phyloP scores from a whole-genome alignment of 225 moss, liverwort and hornwort species.

The Straminergon stramineum region DNA sequence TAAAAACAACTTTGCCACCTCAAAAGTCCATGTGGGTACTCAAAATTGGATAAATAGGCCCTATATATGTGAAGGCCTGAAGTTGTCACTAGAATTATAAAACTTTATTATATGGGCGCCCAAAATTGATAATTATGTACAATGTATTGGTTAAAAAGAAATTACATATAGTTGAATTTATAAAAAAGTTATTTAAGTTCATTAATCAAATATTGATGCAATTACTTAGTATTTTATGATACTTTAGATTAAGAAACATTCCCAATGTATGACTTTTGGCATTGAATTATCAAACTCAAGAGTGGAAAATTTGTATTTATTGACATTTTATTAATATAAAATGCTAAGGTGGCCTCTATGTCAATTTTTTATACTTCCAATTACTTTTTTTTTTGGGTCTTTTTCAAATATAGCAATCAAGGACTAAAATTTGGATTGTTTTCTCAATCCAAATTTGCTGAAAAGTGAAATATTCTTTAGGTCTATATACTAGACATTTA shows the following conservation, averaged over 20 bases:
- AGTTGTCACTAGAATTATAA: background rate
- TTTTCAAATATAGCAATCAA: background rate
- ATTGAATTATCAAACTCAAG: background rate
- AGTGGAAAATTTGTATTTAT: background rate
- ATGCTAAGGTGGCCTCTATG: background rate
- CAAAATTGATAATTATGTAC: background rate
- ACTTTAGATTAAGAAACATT: background rate
- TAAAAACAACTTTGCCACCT: background rate
- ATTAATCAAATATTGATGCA: background rate
- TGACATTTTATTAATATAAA: background rate
- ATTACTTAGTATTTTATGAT: background rate
- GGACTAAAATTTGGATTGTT: no score
- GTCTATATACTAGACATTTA: background rate
- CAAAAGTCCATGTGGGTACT: rapidly evolving
- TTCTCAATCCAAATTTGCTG: background rate
- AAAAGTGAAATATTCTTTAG: background rate
- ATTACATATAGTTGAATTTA: no score
- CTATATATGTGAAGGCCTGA: no score
- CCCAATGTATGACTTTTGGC: no score
- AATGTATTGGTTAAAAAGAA: background rate
- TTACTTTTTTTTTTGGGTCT: background rate
- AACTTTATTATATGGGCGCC: no score
- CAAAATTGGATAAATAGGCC: background rate
- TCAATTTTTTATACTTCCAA: no score
- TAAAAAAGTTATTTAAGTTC: background rate